Evolutionary conservation across 345 rosid genomes (phyloP).

Genomic region (Erysimum cheiranthoides): DNA sequence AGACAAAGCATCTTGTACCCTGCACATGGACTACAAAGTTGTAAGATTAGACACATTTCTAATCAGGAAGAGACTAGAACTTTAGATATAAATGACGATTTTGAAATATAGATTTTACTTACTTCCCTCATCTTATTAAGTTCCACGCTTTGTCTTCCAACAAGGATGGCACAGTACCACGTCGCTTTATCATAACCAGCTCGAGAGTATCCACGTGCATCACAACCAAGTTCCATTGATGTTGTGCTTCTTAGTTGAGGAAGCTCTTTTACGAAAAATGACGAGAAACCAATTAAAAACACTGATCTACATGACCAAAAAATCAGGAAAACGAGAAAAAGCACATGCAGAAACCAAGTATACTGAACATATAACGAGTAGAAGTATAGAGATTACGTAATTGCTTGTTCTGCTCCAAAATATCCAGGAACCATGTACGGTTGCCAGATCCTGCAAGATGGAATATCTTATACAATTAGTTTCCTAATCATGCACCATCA

Average conservation of each 20-base stretch:
- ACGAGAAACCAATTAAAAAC: slow-evolving; percentile 33
- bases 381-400: slow-evolving; percentile 58
- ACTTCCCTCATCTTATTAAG: slow-evolving; percentile 91
- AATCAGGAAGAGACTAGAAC: slow-evolving; percentile 33
- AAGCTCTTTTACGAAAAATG: slow-evolving; percentile 59
- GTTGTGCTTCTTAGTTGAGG: slow-evolving; percentile 85
- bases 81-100: background rate
- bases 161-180: slow-evolving; percentile 94
- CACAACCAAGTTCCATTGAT: slow-evolving; percentile 91
- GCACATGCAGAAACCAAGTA: slow-evolving; percentile 20
- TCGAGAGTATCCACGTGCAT: slow-evolving; percentile 86
- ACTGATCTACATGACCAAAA: slow-evolving; percentile 20
- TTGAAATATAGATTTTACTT: slow-evolving; percentile 41
- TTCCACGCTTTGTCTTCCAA: slow-evolving; percentile 85
- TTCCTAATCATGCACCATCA: slow-evolving; percentile 33
- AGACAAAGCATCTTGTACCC: slow-evolving; percentile 70
- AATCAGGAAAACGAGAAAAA: slow-evolving; percentile 23
- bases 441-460: slow-evolving; percentile 69
- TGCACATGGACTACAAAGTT: slow-evolving; percentile 79
- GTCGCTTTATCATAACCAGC: slow-evolving; percentile 73
- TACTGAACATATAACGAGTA: slow-evolving; percentile 27
- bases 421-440: slow-evolving; percentile 67
- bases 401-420: slow-evolving; percentile 79
- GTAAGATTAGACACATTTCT: slow-evolving; percentile 44
- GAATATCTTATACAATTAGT: slow-evolving; percentile 28